Evolutionary conservation across 2,329 filamentous ascomycete genomes (phyloP).

Genomic region (Paracamarosporium sp.): DNA sequence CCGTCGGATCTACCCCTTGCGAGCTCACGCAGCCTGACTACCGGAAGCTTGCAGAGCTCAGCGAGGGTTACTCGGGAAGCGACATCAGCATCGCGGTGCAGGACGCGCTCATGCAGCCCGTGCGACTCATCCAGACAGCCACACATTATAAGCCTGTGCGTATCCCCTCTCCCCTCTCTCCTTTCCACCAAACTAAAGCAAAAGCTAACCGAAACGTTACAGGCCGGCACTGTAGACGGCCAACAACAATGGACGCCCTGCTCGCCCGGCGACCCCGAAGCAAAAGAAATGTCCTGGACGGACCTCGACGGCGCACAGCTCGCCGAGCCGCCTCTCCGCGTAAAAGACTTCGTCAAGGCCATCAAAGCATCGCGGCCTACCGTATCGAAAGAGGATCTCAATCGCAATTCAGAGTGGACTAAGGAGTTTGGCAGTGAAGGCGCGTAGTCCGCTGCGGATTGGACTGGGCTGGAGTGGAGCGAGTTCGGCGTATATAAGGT

Average conservation of each 20-base stretch:
- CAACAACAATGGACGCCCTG: conserved; percentile 80
- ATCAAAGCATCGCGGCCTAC: conserved; percentile 89
- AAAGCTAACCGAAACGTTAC: not conserved
- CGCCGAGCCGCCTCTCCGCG: conserved; percentile 81
- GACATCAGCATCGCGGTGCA: conserved; percentile 97
- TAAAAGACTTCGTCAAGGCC: conserved; percentile 94
- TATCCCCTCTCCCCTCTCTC: conserved; percentile 8
- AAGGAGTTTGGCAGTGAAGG: conserved; percentile 95
- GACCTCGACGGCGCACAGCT: conserved; percentile 83
- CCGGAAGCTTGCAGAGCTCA: conserved; percentile 77
- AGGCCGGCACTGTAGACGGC: conserved; percentile 71
- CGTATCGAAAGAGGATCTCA: conserved; percentile 85
- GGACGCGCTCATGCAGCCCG: conserved; percentile 95
- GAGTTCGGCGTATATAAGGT: not conserved
- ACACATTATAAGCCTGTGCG: conserved; percentile 94
- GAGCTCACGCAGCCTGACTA: conserved; percentile 80
- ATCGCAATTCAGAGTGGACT: conserved; percentile 89
- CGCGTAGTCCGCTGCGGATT: conserved; percentile 47
- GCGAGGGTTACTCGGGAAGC: conserved; percentile 93
- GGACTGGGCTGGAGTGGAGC: not conserved
- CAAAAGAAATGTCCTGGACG: conserved; percentile 93
- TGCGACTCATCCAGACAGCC: conserved; percentile 94
- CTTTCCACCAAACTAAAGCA: not conserved
- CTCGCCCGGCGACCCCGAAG: conserved; percentile 86
- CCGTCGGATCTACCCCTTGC: conserved; percentile 91